A percentile compares a stretch with the other conserved stretches of the same genome.
phyloP scores from a whole-genome alignment of 768 basidiomycete species.

The Jaapia argillacea region DNA sequence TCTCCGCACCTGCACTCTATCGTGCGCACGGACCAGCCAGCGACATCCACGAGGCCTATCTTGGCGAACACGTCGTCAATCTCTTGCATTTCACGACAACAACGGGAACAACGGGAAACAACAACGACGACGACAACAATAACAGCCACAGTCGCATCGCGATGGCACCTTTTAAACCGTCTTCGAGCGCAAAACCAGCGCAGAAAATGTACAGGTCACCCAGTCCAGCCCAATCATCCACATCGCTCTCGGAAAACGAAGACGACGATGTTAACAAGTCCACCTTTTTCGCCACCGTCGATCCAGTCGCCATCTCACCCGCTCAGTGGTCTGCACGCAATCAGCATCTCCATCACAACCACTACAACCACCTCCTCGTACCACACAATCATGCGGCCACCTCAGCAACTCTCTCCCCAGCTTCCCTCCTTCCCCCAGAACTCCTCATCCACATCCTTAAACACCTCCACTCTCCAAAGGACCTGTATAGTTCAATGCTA shows the following conservation, averaged over 20 bases:
- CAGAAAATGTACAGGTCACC: too few species aligned
- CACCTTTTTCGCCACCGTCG: slow-evolving; percentile 24
- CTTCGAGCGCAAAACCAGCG: too few species aligned
- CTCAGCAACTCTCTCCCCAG: slow-evolving; percentile 37
- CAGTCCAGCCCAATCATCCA: slow-evolving; percentile 61
- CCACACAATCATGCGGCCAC: slow-evolving; percentile 8
- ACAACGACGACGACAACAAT: too few species aligned
- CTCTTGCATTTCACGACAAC: too few species aligned
- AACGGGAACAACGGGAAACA: too few species aligned
- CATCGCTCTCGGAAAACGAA: slow-evolving; percentile 72
- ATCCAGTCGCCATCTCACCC: slow-evolving; percentile 32
- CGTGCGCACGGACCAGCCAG: too few species aligned
- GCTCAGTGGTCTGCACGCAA: slow-evolving; percentile 36
- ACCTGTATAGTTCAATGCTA: slow-evolving; percentile 65
- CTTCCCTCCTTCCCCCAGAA: slow-evolving; percentile 75
- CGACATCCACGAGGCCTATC: too few species aligned
- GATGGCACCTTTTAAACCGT: too few species aligned
- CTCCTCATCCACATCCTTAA: slow-evolving; percentile 89
- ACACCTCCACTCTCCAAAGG: slow-evolving; percentile 62
- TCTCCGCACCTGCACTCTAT: too few species aligned
- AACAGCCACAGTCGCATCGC: too few species aligned
- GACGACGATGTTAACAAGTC: slow-evolving; percentile 48
- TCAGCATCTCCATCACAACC: slow-evolving; percentile 5
- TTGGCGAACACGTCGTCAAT: too few species aligned
- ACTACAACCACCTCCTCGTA: not conserved